These are phyloP conservation scores for Acanthamoeba sp. DNA, from an alignment of 208 protist genomes.

Conservation along the genomic window DNA sequence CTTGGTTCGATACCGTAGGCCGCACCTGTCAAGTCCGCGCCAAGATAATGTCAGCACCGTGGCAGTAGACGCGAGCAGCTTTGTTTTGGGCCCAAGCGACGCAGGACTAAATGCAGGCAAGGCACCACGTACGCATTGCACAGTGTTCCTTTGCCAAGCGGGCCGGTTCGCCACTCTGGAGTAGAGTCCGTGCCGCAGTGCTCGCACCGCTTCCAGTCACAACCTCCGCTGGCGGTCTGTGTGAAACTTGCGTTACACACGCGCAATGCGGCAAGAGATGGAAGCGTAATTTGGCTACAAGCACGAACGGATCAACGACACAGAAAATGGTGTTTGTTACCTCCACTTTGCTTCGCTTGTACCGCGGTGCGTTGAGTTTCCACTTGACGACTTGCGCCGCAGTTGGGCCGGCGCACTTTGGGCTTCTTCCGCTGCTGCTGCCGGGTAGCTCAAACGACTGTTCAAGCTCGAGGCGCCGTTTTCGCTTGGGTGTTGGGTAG, in stretches of 20 bases:
- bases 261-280: too few species aligned
- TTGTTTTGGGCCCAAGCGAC: too few species aligned
- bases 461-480: too few species aligned
- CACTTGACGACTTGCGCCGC: background rate
- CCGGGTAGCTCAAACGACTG: background rate
- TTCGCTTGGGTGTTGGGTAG: too few species aligned
- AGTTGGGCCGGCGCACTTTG: background rate
- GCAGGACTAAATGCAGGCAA: background rate
- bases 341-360: conserved; percentile 15
- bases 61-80: too few species aligned
- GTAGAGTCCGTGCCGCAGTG: conserved; percentile 32
- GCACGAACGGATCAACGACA: too few species aligned
- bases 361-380: conserved; percentile 22
- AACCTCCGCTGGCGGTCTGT: background rate
- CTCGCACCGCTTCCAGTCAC: conserved; percentile 13
- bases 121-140: conserved; percentile 39
- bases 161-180: conserved; percentile 44
- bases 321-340: background rate
- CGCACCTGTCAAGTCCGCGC: background rate
- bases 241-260: too few species aligned
- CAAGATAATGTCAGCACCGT: too few species aligned
- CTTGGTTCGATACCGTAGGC: conserved; percentile 30
- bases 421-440: background rate
- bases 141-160: conserved; percentile 40
- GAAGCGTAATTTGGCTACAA: background rate